These are phyloP conservation scores for Chrysosphaeria jannelii DNA, from an alignment of 2,329 filamentous ascomycete species.

Conservation along the genomic window DNA sequence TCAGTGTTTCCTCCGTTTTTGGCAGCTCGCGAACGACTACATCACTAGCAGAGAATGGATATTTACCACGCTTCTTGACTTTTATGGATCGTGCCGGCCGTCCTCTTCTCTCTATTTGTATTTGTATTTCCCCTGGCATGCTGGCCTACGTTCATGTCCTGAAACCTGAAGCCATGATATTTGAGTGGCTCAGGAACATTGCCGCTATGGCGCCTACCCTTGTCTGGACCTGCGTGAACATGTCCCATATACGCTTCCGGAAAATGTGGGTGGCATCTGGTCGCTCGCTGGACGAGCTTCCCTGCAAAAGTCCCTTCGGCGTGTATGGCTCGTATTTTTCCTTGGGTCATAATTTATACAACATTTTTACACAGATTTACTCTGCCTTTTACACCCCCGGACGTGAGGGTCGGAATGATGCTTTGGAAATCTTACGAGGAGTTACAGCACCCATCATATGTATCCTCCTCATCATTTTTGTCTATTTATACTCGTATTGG, in stretches of 20 bases:
- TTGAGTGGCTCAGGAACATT: constrained; percentile 37
- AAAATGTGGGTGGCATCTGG: constrained; percentile 27
- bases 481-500: no score
- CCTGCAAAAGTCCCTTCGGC: constrained; percentile 19
- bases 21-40: constrained; percentile 20
- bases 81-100: constrained; percentile 31
- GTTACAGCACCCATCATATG: no score
- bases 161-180: constrained; percentile 15
- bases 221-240: constrained; percentile 40
- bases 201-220: constrained; percentile 46
- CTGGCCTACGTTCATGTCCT: constrained; percentile 23
- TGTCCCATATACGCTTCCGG: constrained; percentile 35
- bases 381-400: no score
- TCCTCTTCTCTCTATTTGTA: constrained; percentile 20
- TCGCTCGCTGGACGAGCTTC: constrained; percentile 17
- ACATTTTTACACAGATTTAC: no score
- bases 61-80: constrained; percentile 23
- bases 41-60: constrained; percentile 16
- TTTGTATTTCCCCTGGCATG: constrained; percentile 23
- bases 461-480: no score
- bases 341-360: no score
- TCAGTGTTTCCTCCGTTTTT: constrained; percentile 20
- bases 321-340: constrained; percentile 36
- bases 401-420: no score
- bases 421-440: no score